These are phyloP conservation scores for Tubosaeta brunneosetosa DNA, from an alignment of 768 basidiomycete species.

Conservation along the genomic window DNA sequence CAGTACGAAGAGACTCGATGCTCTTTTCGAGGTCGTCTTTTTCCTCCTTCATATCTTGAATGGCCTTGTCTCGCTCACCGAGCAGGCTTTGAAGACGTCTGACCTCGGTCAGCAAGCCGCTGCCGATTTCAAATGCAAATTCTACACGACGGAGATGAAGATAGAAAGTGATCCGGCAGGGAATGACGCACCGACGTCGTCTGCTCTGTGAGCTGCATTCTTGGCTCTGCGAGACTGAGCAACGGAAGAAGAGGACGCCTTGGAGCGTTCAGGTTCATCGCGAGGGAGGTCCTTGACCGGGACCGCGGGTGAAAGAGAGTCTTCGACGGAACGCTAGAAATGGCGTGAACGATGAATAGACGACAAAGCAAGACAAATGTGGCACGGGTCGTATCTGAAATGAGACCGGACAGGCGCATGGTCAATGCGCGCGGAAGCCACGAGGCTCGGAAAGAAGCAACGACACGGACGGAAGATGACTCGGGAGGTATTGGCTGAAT, in stretches of 20 bases:
- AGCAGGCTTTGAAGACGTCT: slow-evolving; percentile 86
- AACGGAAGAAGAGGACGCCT: slow-evolving; percentile 64
- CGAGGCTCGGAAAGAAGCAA: slow-evolving; percentile 13
- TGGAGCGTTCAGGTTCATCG: slow-evolving; percentile 56
- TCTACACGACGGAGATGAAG: slow-evolving; percentile 46
- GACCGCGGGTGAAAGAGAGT: slow-evolving; percentile 42
- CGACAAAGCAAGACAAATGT: neutral
- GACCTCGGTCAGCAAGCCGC: slow-evolving; percentile 86
- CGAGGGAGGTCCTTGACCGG: slow-evolving; percentile 50
- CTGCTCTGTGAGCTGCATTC: slow-evolving; percentile 85
- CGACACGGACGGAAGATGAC: slow-evolving; percentile 8
- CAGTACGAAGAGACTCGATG: slow-evolving; percentile 66
- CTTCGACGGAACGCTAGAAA: slow-evolving; percentile 43
- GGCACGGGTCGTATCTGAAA: neutral
- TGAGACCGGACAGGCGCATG: neutral
- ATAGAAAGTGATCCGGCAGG: slow-evolving; percentile 6
- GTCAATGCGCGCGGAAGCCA: slow-evolving; percentile 9
- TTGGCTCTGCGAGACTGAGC: slow-evolving; percentile 86
- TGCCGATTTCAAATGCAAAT: slow-evolving; percentile 98
- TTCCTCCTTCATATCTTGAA: slow-evolving; percentile 89
- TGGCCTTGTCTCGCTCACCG: slow-evolving; percentile 86
- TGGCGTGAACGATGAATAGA: slow-evolving; percentile 6
- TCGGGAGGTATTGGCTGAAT: neutral
- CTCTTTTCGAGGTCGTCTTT: slow-evolving; percentile 83
- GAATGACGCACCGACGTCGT: slow-evolving; percentile 72